Conservation (phyloP, 2,329 filamentous ascomycete species). For the Polytolypa hystricis region DNA sequence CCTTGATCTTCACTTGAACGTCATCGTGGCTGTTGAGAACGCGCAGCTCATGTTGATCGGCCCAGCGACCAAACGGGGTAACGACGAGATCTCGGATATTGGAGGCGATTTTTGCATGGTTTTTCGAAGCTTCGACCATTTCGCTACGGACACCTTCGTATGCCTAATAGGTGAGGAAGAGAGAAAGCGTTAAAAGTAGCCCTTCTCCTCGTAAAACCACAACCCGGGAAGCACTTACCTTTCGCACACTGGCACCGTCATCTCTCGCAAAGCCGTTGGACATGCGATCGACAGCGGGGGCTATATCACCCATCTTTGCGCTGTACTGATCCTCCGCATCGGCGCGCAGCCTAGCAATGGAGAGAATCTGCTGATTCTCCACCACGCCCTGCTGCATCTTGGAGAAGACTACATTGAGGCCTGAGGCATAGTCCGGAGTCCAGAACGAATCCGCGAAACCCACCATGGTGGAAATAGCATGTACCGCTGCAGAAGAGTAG, state of each 20-base stretch:
- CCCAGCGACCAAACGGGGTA: conserved; percentile 89
- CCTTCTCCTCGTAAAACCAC: too few relatives aligned
- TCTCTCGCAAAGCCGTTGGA: conserved; percentile 73
- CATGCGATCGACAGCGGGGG: conserved; percentile 69
- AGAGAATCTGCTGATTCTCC: conserved; percentile 90
- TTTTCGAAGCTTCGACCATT: conserved; percentile 82
- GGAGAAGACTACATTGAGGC: conserved; percentile 84
- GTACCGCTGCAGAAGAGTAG: not conserved
- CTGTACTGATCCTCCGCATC: conserved; percentile 91
- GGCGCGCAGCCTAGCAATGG: conserved; percentile 83
- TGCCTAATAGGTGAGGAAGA: conserved; percentile 52
- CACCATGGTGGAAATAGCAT: conserved; percentile 52
- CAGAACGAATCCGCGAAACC: conserved; percentile 95
- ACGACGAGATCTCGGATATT: conserved; percentile 95
- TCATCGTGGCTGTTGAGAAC: conserved; percentile 93
- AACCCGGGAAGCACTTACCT: conserved; percentile 48
- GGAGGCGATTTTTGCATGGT: conserved; percentile 88
- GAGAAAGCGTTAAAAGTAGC: too few relatives aligned
- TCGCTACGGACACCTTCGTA: conserved; percentile 87
- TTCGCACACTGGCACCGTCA: conserved; percentile 89
- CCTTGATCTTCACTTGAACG: conserved; percentile 78
- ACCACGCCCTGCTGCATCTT: conserved; percentile 94
- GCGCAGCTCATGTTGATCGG: conserved; percentile 82
- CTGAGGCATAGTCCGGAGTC: conserved; percentile 94
- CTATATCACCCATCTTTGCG: conserved; percentile 67